These are phyloP conservation scores for Fusarium dlaminii DNA, from an alignment of 2,329 filamentous ascomycete species.

Conservation along the genomic window DNA sequence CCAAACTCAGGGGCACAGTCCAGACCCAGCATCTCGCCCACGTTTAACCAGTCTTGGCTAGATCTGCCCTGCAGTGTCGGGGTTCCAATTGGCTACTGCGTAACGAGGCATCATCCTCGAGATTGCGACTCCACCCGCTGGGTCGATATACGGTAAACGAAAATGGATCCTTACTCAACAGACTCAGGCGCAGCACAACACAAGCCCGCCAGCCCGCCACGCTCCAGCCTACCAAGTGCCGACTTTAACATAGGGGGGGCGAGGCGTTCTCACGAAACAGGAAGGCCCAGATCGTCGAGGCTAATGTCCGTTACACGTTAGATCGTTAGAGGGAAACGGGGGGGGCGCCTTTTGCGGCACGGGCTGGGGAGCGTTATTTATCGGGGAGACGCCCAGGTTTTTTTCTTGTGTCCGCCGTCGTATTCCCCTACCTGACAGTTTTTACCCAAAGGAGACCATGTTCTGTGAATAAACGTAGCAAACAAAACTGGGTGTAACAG, in stretches of 20 bases:
- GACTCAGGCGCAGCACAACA: background rate
- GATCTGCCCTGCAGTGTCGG: background rate
- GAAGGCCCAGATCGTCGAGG: conserved; percentile 1
- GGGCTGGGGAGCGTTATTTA: conserved; percentile 23
- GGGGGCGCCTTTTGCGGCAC: background rate
- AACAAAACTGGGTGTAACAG: conserved; percentile 13
- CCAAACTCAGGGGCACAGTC: conserved; percentile 8
- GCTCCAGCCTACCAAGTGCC: background rate
- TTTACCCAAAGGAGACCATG: background rate
- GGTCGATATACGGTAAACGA: conserved; percentile 29
- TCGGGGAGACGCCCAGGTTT: background rate
- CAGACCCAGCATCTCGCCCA: background rate
- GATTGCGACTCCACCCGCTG: conserved; percentile 13
- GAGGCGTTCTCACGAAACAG: background rate
- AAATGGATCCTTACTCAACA: conserved; percentile 11
- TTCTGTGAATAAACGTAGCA: background rate
- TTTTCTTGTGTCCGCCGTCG: background rate
- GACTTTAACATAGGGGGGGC: background rate
- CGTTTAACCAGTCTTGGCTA: background rate
- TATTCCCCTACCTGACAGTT: background rate
- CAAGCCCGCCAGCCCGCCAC: background rate
- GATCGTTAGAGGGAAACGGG: background rate
- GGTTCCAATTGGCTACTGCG: background rate
- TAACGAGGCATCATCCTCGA: conserved; percentile 3
- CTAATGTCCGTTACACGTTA: conserved; percentile 11